Evolutionary conservation across 2,329 filamentous ascomycete genomes (phyloP), one percentile per base, ranked within the genome.

Genomic region (Xylariaceae sp.): DNA sequence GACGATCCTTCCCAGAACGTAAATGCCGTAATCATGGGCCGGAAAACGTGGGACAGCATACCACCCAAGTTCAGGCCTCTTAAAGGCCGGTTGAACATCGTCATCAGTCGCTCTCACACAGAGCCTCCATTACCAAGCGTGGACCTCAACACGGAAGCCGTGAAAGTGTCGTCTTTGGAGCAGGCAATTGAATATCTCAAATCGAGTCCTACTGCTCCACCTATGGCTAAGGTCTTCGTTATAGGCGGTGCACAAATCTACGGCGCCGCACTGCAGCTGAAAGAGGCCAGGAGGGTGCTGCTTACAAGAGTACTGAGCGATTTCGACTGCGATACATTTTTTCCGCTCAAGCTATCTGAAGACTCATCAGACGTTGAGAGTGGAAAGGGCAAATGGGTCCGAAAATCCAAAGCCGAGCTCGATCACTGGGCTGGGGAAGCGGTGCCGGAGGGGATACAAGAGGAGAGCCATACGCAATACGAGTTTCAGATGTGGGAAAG

Each of bases 1-100:
- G 22, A 28, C 4, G 22, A 28, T 28, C 22, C 4, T 28, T 28
- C 58, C 41, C 19, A 66, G 0, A 61, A 73, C 40, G 52, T 74
- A 59, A 93, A 92, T 69, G 88, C 89, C 16, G 89, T 97, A 47
- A 87, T 99, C 61, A 99, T 99, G 94, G 94, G 94, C 54, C 88
- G 94, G 66, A 97, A 95, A 72, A 99, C 94, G 0, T 99, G 93
- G 87, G 90, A 96, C 47, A 90, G 86, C 58, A 93, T 99, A 54
- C 93, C 94, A 2, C 66, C 76, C 6, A 80, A 78, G 47, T 91
- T 94, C 68, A 81, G 91, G 2, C 94, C 94, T 16, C 78, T 99
- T 33, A 86, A 83, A 55, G 87, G 84, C 56, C 79, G 94, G 10
- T 75, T 91, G 46, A 97, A 96, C 70, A 82, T 97, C 39, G 82